These are phyloP conservation scores for Coniella lustricola DNA, from an alignment of 2,329 filamentous ascomycete genomes.

Conservation along the genomic window DNA sequence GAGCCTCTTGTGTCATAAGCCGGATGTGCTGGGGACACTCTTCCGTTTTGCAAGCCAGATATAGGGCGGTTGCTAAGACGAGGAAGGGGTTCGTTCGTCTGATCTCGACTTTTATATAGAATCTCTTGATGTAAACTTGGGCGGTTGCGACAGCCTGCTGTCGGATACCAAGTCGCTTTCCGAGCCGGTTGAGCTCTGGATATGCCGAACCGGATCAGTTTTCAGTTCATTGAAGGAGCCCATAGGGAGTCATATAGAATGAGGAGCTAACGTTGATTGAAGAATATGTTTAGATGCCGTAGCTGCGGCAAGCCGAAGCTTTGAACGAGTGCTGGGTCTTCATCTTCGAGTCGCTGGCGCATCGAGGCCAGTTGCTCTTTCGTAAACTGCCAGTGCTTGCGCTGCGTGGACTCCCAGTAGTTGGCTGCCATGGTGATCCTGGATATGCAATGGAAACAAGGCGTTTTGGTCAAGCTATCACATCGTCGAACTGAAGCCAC, in stretches of 20 bases:
- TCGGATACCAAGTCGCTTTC: constrained; percentile 73
- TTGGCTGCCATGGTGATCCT: constrained; percentile 70
- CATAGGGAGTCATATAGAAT: constrained; percentile 1
- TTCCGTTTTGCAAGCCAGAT: constrained; percentile 96
- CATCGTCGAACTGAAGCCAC: not conserved
- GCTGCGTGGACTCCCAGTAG: constrained; percentile 94
- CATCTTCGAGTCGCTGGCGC: constrained; percentile 69
- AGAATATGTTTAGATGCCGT: constrained; percentile 81
- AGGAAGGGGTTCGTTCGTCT: constrained; percentile 90
- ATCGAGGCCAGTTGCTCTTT: constrained; percentile 70
- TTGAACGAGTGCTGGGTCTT: constrained; percentile 65
- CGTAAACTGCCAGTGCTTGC: constrained; percentile 83
- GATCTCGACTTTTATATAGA: constrained; percentile 87
- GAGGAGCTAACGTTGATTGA: constrained; percentile 67
- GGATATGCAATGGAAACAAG: not conserved
- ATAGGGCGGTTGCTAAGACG: constrained; percentile 85
- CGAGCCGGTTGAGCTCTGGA: constrained; percentile 72
- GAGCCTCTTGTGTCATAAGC: constrained; percentile 78
- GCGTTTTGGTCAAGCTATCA: not conserved
- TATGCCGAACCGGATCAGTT: not conserved
- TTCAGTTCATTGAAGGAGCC: not conserved
- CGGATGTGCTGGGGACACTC: constrained; percentile 95
- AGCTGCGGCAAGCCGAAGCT: constrained; percentile 77
- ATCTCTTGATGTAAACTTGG: constrained; percentile 89
- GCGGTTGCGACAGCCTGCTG: constrained; percentile 93